Evolutionary conservation across 2,329 filamentous ascomycete species (phyloP).

Genomic region (Stylonectria norvegica): DNA sequence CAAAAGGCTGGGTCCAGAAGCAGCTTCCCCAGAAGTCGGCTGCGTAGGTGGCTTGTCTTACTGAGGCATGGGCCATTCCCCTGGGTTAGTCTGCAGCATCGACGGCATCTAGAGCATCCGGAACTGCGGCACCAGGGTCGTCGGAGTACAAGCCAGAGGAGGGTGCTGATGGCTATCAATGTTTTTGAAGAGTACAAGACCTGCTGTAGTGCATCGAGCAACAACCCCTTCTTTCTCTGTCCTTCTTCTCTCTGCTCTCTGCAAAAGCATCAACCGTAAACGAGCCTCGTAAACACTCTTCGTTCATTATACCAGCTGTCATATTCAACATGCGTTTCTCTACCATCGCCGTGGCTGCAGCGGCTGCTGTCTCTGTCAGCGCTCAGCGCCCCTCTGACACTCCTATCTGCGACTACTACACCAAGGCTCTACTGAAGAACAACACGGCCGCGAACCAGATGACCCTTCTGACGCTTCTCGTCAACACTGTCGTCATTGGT

Average conservation of each 20-base stretch:
- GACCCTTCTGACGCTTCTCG: conserved; percentile 52
- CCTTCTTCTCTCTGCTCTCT: not conserved
- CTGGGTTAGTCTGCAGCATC: not conserved
- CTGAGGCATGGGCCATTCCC: not conserved
- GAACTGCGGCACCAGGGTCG: not conserved
- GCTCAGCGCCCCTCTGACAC: conserved; percentile 47
- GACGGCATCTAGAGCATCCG: not conserved
- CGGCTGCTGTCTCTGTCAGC: conserved; percentile 17
- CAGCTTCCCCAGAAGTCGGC: conserved; percentile 1
- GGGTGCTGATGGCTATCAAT: not conserved
- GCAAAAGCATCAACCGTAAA: not conserved
- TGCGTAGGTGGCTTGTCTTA: not conserved
- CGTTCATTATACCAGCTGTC: not conserved
- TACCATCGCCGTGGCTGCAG: conserved; percentile 18
- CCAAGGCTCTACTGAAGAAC: conserved; percentile 53
- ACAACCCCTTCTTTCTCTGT: not conserved
- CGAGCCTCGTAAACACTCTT: not conserved
- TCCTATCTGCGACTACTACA: conserved; percentile 63
- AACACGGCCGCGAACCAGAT: conserved; percentile 59
- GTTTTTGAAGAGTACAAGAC: not conserved
- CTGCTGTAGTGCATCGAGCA: not conserved
- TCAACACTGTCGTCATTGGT: conserved; percentile 63
- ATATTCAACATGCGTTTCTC: conserved; percentile 24
- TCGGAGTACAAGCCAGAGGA: not conserved
- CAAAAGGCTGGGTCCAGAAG: not conserved